A percentile compares a stretch with the other conserved stretches of the same genome.
phyloP scores from a whole-genome alignment of 2,329 filamentous ascomycete species.

The Bipolaris oryzae region DNA sequence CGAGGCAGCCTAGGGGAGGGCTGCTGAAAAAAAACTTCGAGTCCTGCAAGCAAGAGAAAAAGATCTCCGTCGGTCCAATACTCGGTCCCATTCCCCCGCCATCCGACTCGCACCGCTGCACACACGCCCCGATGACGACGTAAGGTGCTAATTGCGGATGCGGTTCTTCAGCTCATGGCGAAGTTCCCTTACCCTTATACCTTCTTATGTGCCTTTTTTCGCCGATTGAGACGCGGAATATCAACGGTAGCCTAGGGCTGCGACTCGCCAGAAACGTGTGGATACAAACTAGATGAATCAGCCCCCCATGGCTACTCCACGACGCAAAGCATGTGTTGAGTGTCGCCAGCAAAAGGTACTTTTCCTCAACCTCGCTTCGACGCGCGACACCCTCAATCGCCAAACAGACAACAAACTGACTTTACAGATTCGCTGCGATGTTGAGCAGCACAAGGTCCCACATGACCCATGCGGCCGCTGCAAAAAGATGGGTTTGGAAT shows the following conservation, averaged over 20 bases:
- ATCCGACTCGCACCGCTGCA: conserved; percentile 38
- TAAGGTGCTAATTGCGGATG: conserved; percentile 33
- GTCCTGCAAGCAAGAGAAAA: conserved; percentile 20
- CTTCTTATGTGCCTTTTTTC: conserved; percentile 33
- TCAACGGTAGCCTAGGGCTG: conserved; percentile 23
- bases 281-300: conserved; percentile 28
- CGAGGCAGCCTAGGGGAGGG: conserved; percentile 15
- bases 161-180: conserved; percentile 26
- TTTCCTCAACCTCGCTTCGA: conserved; percentile 5
- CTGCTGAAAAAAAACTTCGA: conserved; percentile 22
- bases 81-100: conserved; percentile 42
- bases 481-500: conserved; percentile 46
- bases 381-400: conserved; percentile 3
- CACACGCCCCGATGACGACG: conserved; percentile 41
- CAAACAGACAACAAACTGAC: conserved; percentile 19
- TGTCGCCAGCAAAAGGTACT: conserved; percentile 48
- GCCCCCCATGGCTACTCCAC: conserved; percentile 41
- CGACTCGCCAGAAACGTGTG: conserved; percentile 27
- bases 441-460: conserved; percentile 47
- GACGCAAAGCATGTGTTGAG: conserved; percentile 47
- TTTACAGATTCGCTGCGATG: conserved; percentile 46
- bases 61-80: conserved; percentile 33
- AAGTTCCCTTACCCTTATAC: conserved; percentile 25
- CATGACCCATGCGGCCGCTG: conserved; percentile 46
- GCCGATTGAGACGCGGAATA: conserved; percentile 31